phyloP scores from a whole-genome alignment of 768 basidiomycete genomes.

The Pulveroboletus sp. region DNA sequence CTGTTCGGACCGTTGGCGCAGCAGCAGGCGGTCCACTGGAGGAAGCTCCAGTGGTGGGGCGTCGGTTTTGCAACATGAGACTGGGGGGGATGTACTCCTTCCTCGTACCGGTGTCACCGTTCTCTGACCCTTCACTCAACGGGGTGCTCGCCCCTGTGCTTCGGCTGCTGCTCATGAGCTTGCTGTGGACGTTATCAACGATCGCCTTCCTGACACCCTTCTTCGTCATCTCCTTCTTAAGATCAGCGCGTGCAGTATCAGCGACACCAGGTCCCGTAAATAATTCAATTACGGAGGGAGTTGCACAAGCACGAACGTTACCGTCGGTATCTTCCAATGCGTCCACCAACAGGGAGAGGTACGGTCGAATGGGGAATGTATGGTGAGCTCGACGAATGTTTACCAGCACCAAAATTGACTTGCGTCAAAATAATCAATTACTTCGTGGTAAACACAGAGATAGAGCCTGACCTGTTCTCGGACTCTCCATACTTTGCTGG shows the following conservation, averaged over 20 bases:
- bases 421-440: conserved; percentile 1
- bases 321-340: conserved; percentile 88
- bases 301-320: conserved; percentile 82
- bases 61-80: conserved; percentile 51
- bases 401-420: conserved; percentile 66
- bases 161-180: conserved; percentile 48
- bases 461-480: conserved; percentile 68
- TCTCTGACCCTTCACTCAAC: conserved; percentile 60
- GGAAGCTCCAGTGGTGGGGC: conserved; percentile 39
- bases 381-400: conserved; percentile 68
- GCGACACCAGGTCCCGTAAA: conserved; percentile 82
- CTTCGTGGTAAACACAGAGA: background rate
- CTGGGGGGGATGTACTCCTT: conserved; percentile 78
- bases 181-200: conserved; percentile 71
- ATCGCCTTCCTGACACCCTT: conserved; percentile 86
- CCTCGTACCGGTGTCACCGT: conserved; percentile 30
- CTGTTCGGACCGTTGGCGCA: conserved; percentile 38
- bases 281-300: conserved; percentile 74
- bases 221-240: conserved; percentile 88
- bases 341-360: conserved; percentile 74
- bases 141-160: conserved; percentile 41
- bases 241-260: conserved; percentile 83
- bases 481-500: conserved; percentile 82
- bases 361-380: conserved; percentile 77
- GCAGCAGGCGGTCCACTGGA: conserved; percentile 25